A percentile compares a stretch with the other conserved stretches of the same genome.
Evolutionary conservation across 352 stramenopile genomes (phyloP).

Genomic region (Globisporangium acanthophoron): DNA sequence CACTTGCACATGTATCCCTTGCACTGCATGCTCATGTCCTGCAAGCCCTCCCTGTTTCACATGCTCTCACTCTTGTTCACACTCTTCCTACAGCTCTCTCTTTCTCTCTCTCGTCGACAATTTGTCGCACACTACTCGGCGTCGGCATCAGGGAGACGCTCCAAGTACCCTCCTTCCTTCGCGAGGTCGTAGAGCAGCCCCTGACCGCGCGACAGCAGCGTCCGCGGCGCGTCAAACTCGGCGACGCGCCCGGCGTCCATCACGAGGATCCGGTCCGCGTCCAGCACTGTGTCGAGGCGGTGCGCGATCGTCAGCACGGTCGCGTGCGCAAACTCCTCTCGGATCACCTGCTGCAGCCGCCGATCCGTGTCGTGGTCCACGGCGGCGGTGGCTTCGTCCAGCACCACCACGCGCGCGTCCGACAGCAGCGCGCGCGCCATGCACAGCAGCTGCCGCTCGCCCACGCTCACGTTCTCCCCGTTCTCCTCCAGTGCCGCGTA

Average conservation of each 20-base stretch:
- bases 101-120: background rate
- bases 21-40: too few relatives aligned
- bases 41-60: too few relatives aligned
- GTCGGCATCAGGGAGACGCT: slow-evolving; percentile 13
- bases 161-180: slow-evolving; percentile 35
- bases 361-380: slow-evolving; percentile 83
- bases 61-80: too few relatives aligned
- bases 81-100: too few relatives aligned
- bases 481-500: slow-evolving; percentile 77
- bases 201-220: slow-evolving; percentile 38
- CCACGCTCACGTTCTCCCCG: slow-evolving; percentile 92
- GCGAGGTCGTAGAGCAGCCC: slow-evolving; percentile 37
- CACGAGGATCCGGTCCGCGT: slow-evolving; percentile 95
- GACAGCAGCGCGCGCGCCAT: slow-evolving; percentile 92
- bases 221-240: slow-evolving; percentile 77
- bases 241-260: slow-evolving; percentile 89
- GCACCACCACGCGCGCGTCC: slow-evolving; percentile 81
- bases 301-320: slow-evolving; percentile 97
- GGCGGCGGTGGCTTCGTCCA: slow-evolving; percentile 78
- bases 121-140: background rate
- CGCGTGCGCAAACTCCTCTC: slow-evolving; percentile 81
- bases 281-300: slow-evolving; percentile 95
- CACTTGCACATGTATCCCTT: too few relatives aligned
- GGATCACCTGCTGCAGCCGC: slow-evolving; percentile 76
- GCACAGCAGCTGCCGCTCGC: slow-evolving; percentile 95